phyloP scores from a whole-genome alignment of 192 early-diverging fungal species.

The Podochytrium sp. region DNA sequence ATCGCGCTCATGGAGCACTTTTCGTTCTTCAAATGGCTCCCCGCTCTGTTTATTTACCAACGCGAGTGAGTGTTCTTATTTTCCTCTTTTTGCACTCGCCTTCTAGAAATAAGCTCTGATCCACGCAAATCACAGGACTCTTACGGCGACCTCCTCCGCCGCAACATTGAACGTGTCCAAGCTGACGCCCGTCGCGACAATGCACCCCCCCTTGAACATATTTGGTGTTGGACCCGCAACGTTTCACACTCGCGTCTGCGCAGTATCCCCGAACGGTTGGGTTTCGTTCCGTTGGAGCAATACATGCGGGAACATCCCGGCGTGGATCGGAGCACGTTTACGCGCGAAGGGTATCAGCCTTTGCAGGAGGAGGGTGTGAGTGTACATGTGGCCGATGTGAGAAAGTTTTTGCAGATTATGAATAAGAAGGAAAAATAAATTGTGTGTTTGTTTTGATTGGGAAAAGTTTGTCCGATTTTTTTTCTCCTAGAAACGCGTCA shows the following conservation, averaged over 20 bases:
- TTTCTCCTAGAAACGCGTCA: no score
- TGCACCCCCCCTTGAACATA: slow-evolving; percentile 31
- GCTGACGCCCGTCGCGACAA: slow-evolving; percentile 34
- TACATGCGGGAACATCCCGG: slow-evolving; percentile 41
- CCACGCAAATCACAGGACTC: slow-evolving; percentile 21
- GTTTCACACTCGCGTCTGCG: slow-evolving; percentile 28
- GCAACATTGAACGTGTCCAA: slow-evolving; percentile 39
- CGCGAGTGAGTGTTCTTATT: slow-evolving; percentile 26
- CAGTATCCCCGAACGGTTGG: slow-evolving; percentile 44
- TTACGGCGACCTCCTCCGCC: slow-evolving; percentile 42
- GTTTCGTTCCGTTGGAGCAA: slow-evolving; percentile 44
- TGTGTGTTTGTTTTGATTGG: no score
- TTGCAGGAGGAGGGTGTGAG: slow-evolving; percentile 38
- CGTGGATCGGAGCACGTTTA: slow-evolving; percentile 40
- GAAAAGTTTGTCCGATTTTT: no score
- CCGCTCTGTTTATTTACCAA: slow-evolving; percentile 40
- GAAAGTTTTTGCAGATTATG: slow-evolving; percentile 28
- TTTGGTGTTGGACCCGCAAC: slow-evolving; percentile 48
- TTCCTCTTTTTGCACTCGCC: not conserved
- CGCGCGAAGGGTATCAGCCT: slow-evolving; percentile 37
- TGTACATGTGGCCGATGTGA: slow-evolving; percentile 36
- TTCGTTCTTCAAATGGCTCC: slow-evolving; percentile 50
- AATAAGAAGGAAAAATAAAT: not conserved
- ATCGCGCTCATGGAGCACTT: slow-evolving; percentile 33
- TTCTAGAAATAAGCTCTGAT: not conserved